Conservation (phyloP, 75 land plant species). For the Sequoiadendron giganteum region DNA sequence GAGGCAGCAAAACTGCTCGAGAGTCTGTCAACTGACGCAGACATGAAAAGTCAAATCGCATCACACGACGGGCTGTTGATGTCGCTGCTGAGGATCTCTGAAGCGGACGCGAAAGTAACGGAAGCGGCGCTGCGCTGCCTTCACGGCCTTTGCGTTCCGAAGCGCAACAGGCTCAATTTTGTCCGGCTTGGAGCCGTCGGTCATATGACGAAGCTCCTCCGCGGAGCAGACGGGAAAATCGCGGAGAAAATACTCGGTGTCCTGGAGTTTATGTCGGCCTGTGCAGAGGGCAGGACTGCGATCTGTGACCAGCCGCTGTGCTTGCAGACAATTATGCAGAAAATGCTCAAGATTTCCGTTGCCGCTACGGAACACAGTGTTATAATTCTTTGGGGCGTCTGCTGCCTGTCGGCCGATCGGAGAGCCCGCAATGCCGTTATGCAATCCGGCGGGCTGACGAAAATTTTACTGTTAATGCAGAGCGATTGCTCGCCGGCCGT, state of each 20-base stretch:
- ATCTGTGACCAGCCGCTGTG: slow-evolving; percentile 36
- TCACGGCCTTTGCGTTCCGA: slow-evolving; percentile 20
- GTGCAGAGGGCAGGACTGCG: slow-evolving; percentile 59
- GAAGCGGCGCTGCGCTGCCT: slow-evolving; percentile 38
- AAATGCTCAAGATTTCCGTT: slow-evolving; percentile 45
- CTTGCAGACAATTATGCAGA: slow-evolving; percentile 36
- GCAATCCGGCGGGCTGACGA: slow-evolving; percentile 30
- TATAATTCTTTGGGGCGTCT: slow-evolving; percentile 59
- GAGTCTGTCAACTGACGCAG: slow-evolving; percentile 18
- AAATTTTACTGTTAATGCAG: slow-evolving; percentile 61
- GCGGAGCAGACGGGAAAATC: slow-evolving; percentile 9
- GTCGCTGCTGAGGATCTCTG: slow-evolving; percentile 31
- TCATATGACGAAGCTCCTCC: slow-evolving; percentile 24
- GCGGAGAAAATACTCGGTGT: slow-evolving; percentile 47
- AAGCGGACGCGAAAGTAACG: slow-evolving; percentile 16
- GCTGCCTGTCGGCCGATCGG: slow-evolving; percentile 34
- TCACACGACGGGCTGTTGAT: slow-evolving; percentile 20
- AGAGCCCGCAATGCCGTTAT: slow-evolving; percentile 39
- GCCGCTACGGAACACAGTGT: slow-evolving; percentile 55
- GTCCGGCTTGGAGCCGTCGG: slow-evolving; percentile 37
- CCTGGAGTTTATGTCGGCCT: slow-evolving; percentile 45
- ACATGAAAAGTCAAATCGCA: slow-evolving; percentile 19
- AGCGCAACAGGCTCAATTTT: slow-evolving; percentile 19
- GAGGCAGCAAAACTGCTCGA: slow-evolving; percentile 38
- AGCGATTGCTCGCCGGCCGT: slow-evolving; percentile 52